These are phyloP conservation scores for Aspergillus unguis DNA, from an alignment of 2,329 filamentous ascomycete genomes.

Conservation along the genomic window DNA sequence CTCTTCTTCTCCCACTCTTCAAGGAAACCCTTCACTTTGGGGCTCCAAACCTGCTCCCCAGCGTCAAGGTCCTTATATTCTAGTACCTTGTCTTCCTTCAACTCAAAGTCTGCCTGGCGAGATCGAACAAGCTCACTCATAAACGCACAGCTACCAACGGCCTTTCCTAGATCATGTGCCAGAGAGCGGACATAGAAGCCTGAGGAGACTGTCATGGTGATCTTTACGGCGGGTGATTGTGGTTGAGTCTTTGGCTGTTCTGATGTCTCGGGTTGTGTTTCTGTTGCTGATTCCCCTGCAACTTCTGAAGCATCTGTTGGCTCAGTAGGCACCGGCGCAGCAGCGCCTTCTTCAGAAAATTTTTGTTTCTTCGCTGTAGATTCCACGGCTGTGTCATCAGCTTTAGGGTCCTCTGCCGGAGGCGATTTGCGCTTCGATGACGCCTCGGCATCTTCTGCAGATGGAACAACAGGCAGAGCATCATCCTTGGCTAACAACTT, in stretches of 20 bases:
- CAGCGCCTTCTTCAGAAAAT: conserved; percentile 25
- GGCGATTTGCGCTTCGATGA: conserved; percentile 36
- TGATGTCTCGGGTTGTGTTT: conserved; percentile 4
- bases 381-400: conserved; percentile 14
- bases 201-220: conserved; percentile 89
- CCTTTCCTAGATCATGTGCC: conserved; percentile 83
- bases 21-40: conserved; percentile 63
- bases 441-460: conserved; percentile 26
- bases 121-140: conserved; percentile 83
- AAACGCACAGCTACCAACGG: conserved; percentile 73
- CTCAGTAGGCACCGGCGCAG: conserved; percentile 19
- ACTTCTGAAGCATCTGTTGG: conserved; percentile 7
- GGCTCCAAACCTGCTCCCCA: conserved; percentile 79
- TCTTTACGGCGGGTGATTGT: conserved; percentile 67
- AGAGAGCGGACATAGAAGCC: conserved; percentile 96
- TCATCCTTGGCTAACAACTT: conserved; percentile 53
- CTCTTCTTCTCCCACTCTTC: conserved; percentile 49
- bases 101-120: conserved; percentile 74
- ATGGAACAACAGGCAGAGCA: conserved; percentile 20
- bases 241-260: conserved; percentile 9
- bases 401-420: conserved; percentile 21
- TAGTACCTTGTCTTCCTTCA: conserved; percentile 68
- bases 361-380: conserved; percentile 31
- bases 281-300: not conserved
- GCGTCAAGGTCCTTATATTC: conserved; percentile 73